Conservation (phyloP, 768 basidiomycete genomes). For the Suillus spraguei region DNA sequence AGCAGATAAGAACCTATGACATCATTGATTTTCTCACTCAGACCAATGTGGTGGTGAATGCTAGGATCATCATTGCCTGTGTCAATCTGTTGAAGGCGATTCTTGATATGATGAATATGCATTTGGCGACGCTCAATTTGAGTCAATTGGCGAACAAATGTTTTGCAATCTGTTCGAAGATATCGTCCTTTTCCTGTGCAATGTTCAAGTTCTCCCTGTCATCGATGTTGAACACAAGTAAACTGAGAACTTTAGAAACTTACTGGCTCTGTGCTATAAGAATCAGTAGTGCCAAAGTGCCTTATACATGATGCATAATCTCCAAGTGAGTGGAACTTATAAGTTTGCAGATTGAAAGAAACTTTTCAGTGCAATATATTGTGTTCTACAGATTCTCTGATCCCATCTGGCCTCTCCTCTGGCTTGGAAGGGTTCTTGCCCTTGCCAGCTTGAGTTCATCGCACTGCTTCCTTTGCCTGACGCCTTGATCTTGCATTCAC, state of each 20-base stretch:
- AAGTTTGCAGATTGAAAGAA: constrained; percentile 25
- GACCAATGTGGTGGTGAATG: constrained; percentile 25
- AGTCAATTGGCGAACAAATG: constrained; percentile 10
- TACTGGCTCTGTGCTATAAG: constrained; percentile 29
- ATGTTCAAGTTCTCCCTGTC: constrained; percentile 19
- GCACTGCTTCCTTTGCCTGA: background rate
- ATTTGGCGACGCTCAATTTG: constrained; percentile 11
- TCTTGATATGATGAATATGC: constrained; percentile 8
- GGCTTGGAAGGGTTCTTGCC: background rate
- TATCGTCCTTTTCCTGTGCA: constrained; percentile 7
- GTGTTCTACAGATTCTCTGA: background rate
- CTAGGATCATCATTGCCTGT: no score
- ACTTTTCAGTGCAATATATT: constrained; percentile 10
- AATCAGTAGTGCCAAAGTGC: constrained; percentile 36
- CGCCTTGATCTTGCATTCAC: constrained; percentile 26
- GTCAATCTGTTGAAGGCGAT: background rate
- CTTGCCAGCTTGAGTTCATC: background rate
- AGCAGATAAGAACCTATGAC: constrained; percentile 10
- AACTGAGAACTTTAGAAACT: constrained; percentile 8
- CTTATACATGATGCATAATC: constrained; percentile 25
- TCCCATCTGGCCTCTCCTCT: background rate
- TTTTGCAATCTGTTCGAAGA: constrained; percentile 9
- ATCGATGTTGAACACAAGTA: background rate
- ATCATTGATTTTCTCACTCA: background rate
- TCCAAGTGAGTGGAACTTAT: constrained; percentile 27